Evolutionary conservation across 78 protist species (phyloP).

Genomic region (Dictyostelium brefeldianum): DNA sequence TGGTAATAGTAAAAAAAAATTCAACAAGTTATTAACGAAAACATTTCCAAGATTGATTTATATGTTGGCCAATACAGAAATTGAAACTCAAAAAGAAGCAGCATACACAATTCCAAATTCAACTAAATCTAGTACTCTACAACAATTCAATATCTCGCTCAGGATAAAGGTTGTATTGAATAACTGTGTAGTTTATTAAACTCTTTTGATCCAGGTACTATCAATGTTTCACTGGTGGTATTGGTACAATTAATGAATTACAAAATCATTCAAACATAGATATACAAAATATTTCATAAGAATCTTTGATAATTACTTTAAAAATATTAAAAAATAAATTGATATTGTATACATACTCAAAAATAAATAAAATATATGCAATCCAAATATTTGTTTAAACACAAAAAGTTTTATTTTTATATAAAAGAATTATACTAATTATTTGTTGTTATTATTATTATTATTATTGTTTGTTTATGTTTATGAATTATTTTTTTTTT

Average conservation of each 20-base stretch:
- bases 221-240: constrained; percentile 95
- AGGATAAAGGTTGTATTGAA: constrained; percentile 67
- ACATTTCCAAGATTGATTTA: constrained; percentile 89
- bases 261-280: constrained; percentile 92
- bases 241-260: constrained; percentile 88
- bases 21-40: constrained; percentile 92
- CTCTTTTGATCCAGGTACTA: constrained; percentile 87
- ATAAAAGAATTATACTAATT: too few relatives aligned
- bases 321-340: constrained; percentile 57
- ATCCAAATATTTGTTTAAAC: too few relatives aligned
- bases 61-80: constrained; percentile 80
- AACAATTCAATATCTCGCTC: constrained; percentile 88
- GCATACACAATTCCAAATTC: constrained; percentile 98
- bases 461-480: too few relatives aligned
- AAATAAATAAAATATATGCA: too few relatives aligned
- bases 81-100: constrained; percentile 96
- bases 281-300: constrained; percentile 86
- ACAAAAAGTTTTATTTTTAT: too few relatives aligned
- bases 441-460: too few relatives aligned
- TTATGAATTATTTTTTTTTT: too few relatives aligned
- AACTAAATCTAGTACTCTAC: constrained; percentile 91
- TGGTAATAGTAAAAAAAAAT: constrained; percentile 93
- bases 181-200: constrained; percentile 94
- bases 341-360: too few relatives aligned
- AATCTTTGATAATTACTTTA: constrained; percentile 91